Evolutionary conservation across 1,284 basidiomycete genomes (phyloP).

Genomic region (Naganishia sp.): DNA sequence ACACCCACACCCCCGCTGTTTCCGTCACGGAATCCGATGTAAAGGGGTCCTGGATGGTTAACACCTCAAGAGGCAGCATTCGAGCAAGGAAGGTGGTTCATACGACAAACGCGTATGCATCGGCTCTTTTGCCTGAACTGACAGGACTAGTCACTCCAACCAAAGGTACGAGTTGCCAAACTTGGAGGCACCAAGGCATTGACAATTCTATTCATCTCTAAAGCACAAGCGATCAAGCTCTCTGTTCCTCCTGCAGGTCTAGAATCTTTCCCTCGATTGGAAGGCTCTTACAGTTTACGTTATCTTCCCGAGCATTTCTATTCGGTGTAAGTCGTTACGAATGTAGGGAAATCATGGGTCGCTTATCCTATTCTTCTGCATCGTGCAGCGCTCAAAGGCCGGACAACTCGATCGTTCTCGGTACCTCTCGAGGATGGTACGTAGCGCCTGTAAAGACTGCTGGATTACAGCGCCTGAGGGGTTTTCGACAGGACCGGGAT

Average conservation of each 20-base stretch:
- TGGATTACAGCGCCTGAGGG: background rate
- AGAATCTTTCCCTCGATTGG: slow-evolving; percentile 35
- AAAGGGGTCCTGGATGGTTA: slow-evolving; percentile 36
- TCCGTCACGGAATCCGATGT: slow-evolving; percentile 33
- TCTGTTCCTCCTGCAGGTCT: slow-evolving; percentile 36
- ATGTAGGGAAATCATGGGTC: too few species aligned
- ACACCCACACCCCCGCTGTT: slow-evolving; percentile 36
- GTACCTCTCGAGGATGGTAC: slow-evolving; percentile 42
- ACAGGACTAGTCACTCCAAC: slow-evolving; percentile 40
- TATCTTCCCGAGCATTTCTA: slow-evolving; percentile 43
- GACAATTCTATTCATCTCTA: background rate
- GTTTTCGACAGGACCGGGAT: slow-evolving; percentile 34
- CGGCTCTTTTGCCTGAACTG: slow-evolving; percentile 39
- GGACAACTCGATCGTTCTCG: slow-evolving; percentile 43
- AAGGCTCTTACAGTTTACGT: slow-evolving; percentile 43
- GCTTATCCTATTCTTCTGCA: background rate
- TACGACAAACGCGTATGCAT: slow-evolving; percentile 43
- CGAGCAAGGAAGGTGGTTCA: slow-evolving; percentile 38
- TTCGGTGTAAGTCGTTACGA: slow-evolving; percentile 38
- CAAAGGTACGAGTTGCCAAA: slow-evolving; percentile 31
- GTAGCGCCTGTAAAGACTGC: background rate
- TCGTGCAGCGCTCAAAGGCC: slow-evolving; percentile 38
- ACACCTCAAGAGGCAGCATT: slow-evolving; percentile 41
- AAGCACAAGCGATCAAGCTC: slow-evolving; percentile 46
- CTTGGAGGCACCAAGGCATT: background rate